Base-by-base conservation (phyloP, 805 yeast genomes). In the Yamadazyma phyllophila region DNA sequence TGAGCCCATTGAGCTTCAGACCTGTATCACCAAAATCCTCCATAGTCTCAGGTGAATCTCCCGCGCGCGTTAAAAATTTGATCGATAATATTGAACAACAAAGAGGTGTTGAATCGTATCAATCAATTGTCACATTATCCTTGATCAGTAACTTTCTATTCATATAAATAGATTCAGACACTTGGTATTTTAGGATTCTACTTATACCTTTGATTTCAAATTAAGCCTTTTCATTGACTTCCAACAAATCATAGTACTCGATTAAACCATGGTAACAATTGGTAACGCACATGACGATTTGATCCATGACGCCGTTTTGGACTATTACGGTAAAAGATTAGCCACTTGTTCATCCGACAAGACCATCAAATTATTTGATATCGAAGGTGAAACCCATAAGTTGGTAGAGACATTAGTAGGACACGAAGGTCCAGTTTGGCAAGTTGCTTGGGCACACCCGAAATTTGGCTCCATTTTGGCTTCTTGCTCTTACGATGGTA, bases 341-440 rank as follows among this genome's bases (percentile, higher is more conserved):
- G 99, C 99, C 43, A 92, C 98, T 2, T 89, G 96, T 61, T 90
- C 97, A 3, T 88, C 96, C 3, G 99, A 94, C 71, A 89, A 88
- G 62, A 86, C 96, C n/a, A 86, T 92, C 70, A 89, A 91, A 70
- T 83, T 94, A 47, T 94, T 89, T 65, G 96, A 91, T 55, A 83
- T 92, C 36, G 92, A 88, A 41, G 75, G 74, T 7, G 95, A 88
- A 38, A 80, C 74, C 58, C 92, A 89, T 65, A 85, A 78, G 61
- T 74, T 90, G 42, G 76, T 85, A 14, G 97, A 90, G 54, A 91
- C 98, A 1, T 73, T 94, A 52, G 75, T 80, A 40, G 97, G 96
- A 32, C 99, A 94, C 66, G 97, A 90, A 51, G 99, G 98, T 29
- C 98, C 99, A 10, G 97, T 94, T 39, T 94, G 99, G 99, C 96